Evolutionary conservation across 2,329 filamentous ascomycete genomes (phyloP).

Genomic region (Orbilia quercus): DNA sequence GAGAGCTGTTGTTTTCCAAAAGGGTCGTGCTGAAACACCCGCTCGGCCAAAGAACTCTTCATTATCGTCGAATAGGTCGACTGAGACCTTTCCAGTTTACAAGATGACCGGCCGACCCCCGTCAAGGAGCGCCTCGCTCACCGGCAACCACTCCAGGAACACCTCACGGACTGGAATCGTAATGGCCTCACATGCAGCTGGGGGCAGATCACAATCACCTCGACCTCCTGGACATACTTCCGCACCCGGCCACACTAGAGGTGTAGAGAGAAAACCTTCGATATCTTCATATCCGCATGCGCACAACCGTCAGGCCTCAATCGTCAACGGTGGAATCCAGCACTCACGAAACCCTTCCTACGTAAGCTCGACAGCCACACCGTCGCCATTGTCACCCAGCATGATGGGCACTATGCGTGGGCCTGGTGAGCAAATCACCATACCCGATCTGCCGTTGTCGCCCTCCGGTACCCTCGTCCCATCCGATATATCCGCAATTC

Average conservation of each 20-base stretch:
- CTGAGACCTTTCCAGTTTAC: slow-evolving; percentile 44
- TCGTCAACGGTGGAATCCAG: slow-evolving; percentile 89
- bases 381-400: slow-evolving; percentile 60
- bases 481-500: slow-evolving; percentile 48
- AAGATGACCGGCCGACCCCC: slow-evolving; percentile 53
- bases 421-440: slow-evolving; percentile 59
- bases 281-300: slow-evolving; percentile 70
- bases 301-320: slow-evolving; percentile 95
- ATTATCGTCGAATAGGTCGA: slow-evolving; percentile 15
- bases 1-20: slow-evolving; percentile 34
- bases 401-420: slow-evolving; percentile 51
- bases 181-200: slow-evolving; percentile 42
- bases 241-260: slow-evolving; percentile 22
- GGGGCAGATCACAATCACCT: slow-evolving; percentile 54
- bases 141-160: slow-evolving; percentile 52
- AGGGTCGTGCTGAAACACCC: slow-evolving; percentile 53
- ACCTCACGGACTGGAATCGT: slow-evolving; percentile 52
- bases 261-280: slow-evolving; percentile 50
- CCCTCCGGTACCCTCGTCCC: slow-evolving; percentile 58
- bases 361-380: slow-evolving; percentile 58
- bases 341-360: slow-evolving; percentile 72
- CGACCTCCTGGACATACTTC: slow-evolving; percentile 48
- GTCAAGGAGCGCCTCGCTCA: slow-evolving; percentile 54
- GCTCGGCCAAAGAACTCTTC: slow-evolving; percentile 30
- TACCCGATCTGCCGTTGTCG: slow-evolving; percentile 59